A percentile compares a stretch with the other conserved stretches of the same genome.
Conservation (phyloP, 495 filamentous ascomycete genomes). For the Astrothelium macrocarpum region DNA sequence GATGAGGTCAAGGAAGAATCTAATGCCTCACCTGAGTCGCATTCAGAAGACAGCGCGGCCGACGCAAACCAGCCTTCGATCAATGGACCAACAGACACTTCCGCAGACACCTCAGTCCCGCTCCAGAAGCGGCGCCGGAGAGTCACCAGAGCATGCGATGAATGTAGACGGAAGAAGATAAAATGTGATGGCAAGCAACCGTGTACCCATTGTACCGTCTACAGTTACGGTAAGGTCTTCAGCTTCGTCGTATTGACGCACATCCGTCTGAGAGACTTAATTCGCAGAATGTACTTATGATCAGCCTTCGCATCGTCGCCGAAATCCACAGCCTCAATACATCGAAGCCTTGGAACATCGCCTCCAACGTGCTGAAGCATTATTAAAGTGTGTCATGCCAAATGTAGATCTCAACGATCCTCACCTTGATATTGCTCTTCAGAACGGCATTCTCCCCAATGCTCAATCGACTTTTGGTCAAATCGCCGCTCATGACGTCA, state of each 20-base stretch:
- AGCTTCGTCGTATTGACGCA: too few species aligned
- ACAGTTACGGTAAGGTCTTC: too few species aligned
- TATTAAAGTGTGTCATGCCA: conserved; percentile 72
- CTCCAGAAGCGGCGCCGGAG: conserved; percentile 72
- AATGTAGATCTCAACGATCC: conserved; percentile 79
- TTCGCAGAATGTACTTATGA: conserved; percentile 88
- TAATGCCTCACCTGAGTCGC: background rate
- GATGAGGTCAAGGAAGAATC: background rate
- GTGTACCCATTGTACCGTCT: conserved; percentile 94
- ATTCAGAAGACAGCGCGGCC: background rate
- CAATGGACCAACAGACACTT: background rate
- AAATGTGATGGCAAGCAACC: conserved; percentile 98
- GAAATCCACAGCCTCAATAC: conserved; percentile 91
- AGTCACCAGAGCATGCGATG: conserved; percentile 89
- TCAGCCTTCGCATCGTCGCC: conserved; percentile 88
- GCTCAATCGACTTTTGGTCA: conserved; percentile 19
- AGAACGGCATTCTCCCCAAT: conserved; percentile 28
- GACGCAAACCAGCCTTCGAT: background rate
- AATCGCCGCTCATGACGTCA: background rate
- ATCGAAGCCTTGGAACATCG: conserved; percentile 83
- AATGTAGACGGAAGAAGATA: conserved; percentile 95
- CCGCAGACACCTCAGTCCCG: conserved; percentile 29
- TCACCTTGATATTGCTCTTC: conserved; percentile 58
- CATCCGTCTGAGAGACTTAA: background rate
- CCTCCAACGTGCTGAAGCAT: conserved; percentile 70